Conservation (phyloP, 2,329 filamentous ascomycete species). For the Colletotrichum sansevieriae region DNA sequence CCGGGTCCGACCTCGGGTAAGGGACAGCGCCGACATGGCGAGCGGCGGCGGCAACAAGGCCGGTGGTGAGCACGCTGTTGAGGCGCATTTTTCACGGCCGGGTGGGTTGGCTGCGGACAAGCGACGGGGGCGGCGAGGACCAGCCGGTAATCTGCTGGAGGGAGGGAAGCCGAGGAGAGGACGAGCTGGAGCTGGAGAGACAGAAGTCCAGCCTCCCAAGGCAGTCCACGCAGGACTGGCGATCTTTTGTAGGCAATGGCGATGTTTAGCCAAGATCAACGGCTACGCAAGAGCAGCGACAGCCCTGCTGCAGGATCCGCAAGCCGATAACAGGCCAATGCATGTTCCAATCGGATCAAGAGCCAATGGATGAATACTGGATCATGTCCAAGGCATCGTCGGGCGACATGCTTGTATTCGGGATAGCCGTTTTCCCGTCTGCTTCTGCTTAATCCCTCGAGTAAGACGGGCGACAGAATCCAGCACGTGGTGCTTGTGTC, state of each 20-base stretch:
- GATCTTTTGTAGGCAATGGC: slow-evolving; percentile 29
- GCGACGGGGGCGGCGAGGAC: not conserved
- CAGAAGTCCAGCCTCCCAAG: not conserved
- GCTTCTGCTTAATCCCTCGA: too few species aligned
- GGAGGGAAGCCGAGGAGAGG: not conserved
- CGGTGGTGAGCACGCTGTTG: slow-evolving; percentile 47
- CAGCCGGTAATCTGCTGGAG: slow-evolving; percentile 6
- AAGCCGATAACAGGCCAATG: slow-evolving; percentile 1
- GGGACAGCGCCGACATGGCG: slow-evolving; percentile 36
- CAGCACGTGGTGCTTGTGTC: slow-evolving; percentile 29
- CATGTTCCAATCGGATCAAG: slow-evolving; percentile 2
- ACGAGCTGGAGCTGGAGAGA: slow-evolving; percentile 16
- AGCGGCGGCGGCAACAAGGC: slow-evolving; percentile 45
- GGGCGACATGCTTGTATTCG: slow-evolving; percentile 37
- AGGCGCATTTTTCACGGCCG: slow-evolving; percentile 49
- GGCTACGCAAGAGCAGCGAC: not conserved
- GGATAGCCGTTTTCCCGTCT: slow-evolving; percentile 15
- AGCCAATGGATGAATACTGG: slow-evolving; percentile 5
- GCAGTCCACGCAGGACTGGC: not conserved
- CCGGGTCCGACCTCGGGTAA: slow-evolving; percentile 29
- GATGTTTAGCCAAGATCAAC: slow-evolving; percentile 25
- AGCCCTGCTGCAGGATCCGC: slow-evolving; percentile 11
- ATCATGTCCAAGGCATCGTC: slow-evolving; percentile 1
- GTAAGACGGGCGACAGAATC: too few species aligned
- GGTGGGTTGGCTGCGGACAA: slow-evolving; percentile 10